Base-by-base conservation (phyloP, 2,329 filamentous ascomycete species). In the Fusarium succisae region DNA sequence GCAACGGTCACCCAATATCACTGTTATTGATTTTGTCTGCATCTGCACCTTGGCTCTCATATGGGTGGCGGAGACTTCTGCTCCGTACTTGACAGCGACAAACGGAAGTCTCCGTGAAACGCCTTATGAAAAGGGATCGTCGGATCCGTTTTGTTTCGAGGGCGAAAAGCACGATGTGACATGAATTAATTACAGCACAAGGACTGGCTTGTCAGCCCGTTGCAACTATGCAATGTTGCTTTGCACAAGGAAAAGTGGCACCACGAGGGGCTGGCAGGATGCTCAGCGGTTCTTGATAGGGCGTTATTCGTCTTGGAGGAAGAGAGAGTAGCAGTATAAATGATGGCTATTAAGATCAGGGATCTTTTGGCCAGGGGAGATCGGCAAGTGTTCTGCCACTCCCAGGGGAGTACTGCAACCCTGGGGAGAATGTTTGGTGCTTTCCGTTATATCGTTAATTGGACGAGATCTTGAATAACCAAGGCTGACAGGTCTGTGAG, bases 1-100 rank as follows among this genome's bases (percentile, higher is more conserved):
- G 43, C 63, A 28, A 77, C 66, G 75, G 74, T 72, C 67, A 78
- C 71, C 66, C 74, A 77, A 69, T 69, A 76, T 65, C 61, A 69
- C 66, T 55, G 54, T 67, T 69, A 53, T 63, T 66, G 68, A 64
- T 57, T 47, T 66, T 54, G 38, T 48, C 45, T 48, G 45, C 26
- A 48, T 47, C 32, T 50, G n/a, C 59, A 43, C 39, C 43, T 47
- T 43, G 30, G 18, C 35, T 44, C 35, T 44, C 37, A 47, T 39
- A 17, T 48, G 26, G 24, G 32, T 41, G 63, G 39, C 39, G n/a
- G 39, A 30, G 24, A 47, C 32, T 53, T n/a, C 8, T 50, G 24
- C 24, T 51, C 38, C 18, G 35, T n/a, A 26, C 47, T 65, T 24
- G 28, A 56, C 47, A 38, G 38, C 41, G 38, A 32, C 32, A 37